Conservation (phyloP, 257 asterid species). For the Agastache rugosa region DNA sequence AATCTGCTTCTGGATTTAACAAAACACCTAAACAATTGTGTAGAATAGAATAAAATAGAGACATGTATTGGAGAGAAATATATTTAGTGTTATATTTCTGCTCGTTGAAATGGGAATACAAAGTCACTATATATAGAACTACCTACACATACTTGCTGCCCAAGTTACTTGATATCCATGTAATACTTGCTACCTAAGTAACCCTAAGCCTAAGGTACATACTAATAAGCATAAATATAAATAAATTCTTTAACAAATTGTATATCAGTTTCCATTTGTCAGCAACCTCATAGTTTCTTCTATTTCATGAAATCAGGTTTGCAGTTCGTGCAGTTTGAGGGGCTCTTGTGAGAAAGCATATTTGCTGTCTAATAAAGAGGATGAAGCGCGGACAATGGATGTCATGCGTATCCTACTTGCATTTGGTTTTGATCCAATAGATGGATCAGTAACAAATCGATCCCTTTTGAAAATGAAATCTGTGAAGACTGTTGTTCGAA, state of each 20-base stretch:
- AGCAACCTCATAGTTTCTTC: constrained; percentile 16
- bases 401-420: constrained; percentile 85
- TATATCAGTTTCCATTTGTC: neutral
- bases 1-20: neutral
- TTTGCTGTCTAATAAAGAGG: constrained; percentile 90
- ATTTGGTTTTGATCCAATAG: constrained; percentile 78
- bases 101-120: too few species aligned
- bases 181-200: too few species aligned
- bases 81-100: too few species aligned
- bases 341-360: constrained; percentile 90
- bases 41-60: too few species aligned
- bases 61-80: too few species aligned
- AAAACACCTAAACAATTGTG: neutral
- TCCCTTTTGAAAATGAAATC: constrained; percentile 72
- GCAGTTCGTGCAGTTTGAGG: constrained; percentile 96
- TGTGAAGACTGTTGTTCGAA: constrained; percentile 77
- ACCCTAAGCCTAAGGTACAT: too few species aligned
- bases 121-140: too few species aligned
- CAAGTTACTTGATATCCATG: too few species aligned
- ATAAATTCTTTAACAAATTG: too few species aligned
- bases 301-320: constrained; percentile 64
- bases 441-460: constrained; percentile 69
- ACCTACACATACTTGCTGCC: too few species aligned
- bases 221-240: too few species aligned
- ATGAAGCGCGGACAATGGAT: constrained; percentile 88